Evolutionary conservation across 2,329 filamentous ascomycete genomes (phyloP).

Genomic region (Stagonosporopsis chrysanthemi): DNA sequence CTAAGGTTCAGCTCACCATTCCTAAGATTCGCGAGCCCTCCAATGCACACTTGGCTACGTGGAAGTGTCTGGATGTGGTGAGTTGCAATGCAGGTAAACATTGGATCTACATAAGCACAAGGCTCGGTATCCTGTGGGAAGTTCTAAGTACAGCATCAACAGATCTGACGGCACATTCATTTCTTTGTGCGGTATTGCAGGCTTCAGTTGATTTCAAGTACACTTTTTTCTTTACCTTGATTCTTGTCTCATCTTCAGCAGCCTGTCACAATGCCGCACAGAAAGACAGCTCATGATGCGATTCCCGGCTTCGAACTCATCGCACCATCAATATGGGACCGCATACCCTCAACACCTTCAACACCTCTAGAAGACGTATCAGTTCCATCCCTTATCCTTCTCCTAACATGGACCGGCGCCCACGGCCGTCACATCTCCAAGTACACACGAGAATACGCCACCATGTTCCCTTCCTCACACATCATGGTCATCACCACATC

Average conservation of each 20-base stretch:
- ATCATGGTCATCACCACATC: constrained; percentile 41
- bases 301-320: constrained; percentile 16
- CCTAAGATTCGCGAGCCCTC: neutral
- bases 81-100: neutral
- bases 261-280: constrained; percentile 2
- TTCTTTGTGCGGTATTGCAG: neutral
- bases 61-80: constrained; percentile 5
- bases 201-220: neutral
- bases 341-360: constrained; percentile 13
- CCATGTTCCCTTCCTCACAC: constrained; percentile 31
- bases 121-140: neutral
- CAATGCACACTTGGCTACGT: neutral
- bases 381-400: constrained; percentile 32
- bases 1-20: constrained; percentile 8
- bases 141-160: constrained; percentile 7
- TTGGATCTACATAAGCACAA: constrained; percentile 13
- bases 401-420: constrained; percentile 44
- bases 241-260: neutral
- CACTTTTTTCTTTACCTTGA: neutral
- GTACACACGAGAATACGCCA: constrained; percentile 34
- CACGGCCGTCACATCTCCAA: constrained; percentile 33
- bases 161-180: neutral
- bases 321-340: constrained; percentile 18
- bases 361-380: constrained; percentile 8
- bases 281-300: constrained; percentile 4